Percentiles rank a stretch among this genome's conserved stretches.
Evolutionary conservation across 768 basidiomycete species (phyloP).

Genomic region (Sporobolomyces phaffii): DNA sequence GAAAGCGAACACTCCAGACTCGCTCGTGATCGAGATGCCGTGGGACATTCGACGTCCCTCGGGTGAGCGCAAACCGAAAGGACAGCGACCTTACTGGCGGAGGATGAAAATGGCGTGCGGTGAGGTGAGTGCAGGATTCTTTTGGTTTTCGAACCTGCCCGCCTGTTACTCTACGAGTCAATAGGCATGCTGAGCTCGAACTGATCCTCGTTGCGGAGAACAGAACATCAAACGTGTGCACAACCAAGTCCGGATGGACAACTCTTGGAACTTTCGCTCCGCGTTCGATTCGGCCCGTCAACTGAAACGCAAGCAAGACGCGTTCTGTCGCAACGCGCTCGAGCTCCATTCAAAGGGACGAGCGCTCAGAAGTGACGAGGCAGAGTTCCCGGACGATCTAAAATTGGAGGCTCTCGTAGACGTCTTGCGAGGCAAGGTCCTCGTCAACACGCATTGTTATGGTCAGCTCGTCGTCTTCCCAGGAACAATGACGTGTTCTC

Average conservation of each 20-base stretch:
- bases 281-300: constrained; percentile 62
- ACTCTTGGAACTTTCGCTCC: constrained; percentile 27
- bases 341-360: constrained; percentile 50
- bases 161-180: constrained; percentile 1
- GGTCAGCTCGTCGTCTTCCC: background rate
- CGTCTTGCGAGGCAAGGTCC: constrained; percentile 36
- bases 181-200: constrained; percentile 16
- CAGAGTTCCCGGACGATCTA: constrained; percentile 59
- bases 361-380: constrained; percentile 42
- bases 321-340: constrained; percentile 56
- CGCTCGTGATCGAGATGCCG: constrained; percentile 69
- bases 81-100: constrained; percentile 44
- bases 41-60: constrained; percentile 50
- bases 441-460: constrained; percentile 38
- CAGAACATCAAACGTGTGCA: constrained; percentile 45
- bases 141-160: no score
- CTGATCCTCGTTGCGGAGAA: background rate
- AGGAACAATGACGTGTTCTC: no score
- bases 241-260: constrained; percentile 45
- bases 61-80: constrained; percentile 52
- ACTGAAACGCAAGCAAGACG: constrained; percentile 64
- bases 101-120: constrained; percentile 53
- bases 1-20: constrained; percentile 59
- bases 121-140: no score
- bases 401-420: constrained; percentile 39